Base-by-base conservation (phyloP, 139 green algal genomes). In the Chlamydomonas asymmetrica region DNA sequence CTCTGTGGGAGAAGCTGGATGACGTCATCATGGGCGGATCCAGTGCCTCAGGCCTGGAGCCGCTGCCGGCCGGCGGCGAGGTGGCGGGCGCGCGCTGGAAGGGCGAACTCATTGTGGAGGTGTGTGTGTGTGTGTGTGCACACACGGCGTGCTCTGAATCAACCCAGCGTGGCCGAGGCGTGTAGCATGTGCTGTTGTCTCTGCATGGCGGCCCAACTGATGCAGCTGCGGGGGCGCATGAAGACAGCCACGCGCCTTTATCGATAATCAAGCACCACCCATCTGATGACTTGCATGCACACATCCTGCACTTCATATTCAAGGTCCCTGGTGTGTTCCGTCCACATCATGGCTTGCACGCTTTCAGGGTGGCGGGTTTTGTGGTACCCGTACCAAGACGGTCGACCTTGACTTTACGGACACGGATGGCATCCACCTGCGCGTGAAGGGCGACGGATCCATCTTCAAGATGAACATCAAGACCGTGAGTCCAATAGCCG, bases 401-500 rank as follows among this genome's bases (percentile, higher is more conserved):
- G 74, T 86, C 4, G 49, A 76, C 37, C 31, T 84, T 2, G 79
- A 90, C 66, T 60, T 89, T 41, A 67, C 50, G 1, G 77, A 4
- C 2, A 83, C 61, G 64, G 87, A 92, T 61, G 87, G 93, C 37
- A 73, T 97, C 29, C 32, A 64, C 25, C 66, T 97, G 65, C 63
- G 86, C 2, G 88, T 97, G 3, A 85, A 88, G 72, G 91, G 89
- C 0, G 88, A 93, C 41, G 92, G 91, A 27, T 82, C 93, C 65
- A 96, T 85, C 32, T 95, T 92, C 81, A 97, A 97, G 82, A 63
- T 97, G 54, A 97, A 97, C 88, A 88, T 97, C 64, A 97, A 96
- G 79, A 97, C 93, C 74, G 87, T 88, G 75, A 68, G 86, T n/a
- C n/a, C n/a, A n/a, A n/a, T n/a, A n/a, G n/a, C n/a, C n/a, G n/a